A percentile compares a stretch with the other conserved stretches of the same genome.
Evolutionary conservation across 225 moss, liverwort and hornwort species (phyloP).

Genomic region (Rhytidiadelphus loreus): DNA sequence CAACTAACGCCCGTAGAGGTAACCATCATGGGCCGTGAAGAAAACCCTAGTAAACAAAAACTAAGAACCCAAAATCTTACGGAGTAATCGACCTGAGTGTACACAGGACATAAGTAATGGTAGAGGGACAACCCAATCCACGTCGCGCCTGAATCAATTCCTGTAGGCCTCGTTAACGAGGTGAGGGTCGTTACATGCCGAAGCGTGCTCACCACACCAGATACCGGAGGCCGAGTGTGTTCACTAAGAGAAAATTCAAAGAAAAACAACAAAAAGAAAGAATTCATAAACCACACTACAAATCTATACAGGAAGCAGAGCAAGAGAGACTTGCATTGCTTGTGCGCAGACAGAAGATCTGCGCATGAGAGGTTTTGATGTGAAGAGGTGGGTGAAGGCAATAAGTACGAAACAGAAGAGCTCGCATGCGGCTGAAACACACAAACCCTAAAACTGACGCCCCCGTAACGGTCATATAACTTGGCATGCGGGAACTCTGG

Average conservation of each 20-base stretch:
- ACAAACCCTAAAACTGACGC: neutral
- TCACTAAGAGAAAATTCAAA: neutral
- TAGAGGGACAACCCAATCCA: constrained; percentile 26
- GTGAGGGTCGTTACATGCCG: constrained; percentile 9
- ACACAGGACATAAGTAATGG: constrained; percentile 18
- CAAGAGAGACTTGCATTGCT: rapidly evolving
- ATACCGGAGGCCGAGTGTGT: constrained; percentile 8
- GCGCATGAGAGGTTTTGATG: rapidly evolving
- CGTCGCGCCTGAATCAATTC: constrained; percentile 16
- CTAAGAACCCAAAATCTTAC: too few relatives aligned
- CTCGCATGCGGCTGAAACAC: neutral
- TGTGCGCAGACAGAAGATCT: rapidly evolving
- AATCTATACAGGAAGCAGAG: too few relatives aligned
- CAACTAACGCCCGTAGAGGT: constrained; percentile 32
- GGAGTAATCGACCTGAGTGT: neutral
- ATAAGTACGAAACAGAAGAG: neutral
- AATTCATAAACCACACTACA: too few relatives aligned
- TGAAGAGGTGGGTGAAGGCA: rapidly evolving
- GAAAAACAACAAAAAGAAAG: too few relatives aligned
- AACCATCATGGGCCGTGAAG: constrained; percentile 6
- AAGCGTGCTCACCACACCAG: constrained; percentile 24
- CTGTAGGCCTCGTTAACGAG: constrained; percentile 25
- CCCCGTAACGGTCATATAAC: neutral
- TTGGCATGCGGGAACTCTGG: neutral
- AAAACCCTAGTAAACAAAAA: neutral